These are phyloP conservation scores for Pelargonium fulgidum DNA, from an alignment of 441 rosid genomes.

Conservation along the genomic window DNA sequence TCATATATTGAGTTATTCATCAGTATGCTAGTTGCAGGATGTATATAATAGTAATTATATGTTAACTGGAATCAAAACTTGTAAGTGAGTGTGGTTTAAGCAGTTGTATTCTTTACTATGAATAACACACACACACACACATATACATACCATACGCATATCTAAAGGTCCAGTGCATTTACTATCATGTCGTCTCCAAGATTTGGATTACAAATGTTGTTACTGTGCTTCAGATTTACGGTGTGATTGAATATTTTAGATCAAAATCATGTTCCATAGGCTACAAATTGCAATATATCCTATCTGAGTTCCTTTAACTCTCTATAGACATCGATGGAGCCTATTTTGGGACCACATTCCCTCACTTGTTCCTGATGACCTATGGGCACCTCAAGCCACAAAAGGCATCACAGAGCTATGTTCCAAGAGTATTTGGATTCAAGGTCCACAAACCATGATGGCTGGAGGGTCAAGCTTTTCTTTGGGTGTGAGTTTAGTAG, in stretches of 20 bases:
- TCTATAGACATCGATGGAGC: conserved; percentile 82
- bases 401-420: conserved; percentile 60
- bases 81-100: too few species aligned
- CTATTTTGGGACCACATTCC: conserved; percentile 89
- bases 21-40: too few species aligned
- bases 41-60: too few species aligned
- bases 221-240: neutral
- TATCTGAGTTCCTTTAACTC: conserved; percentile 34
- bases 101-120: too few species aligned
- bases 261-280: neutral
- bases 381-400: conserved; percentile 80
- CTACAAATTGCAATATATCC: neutral
- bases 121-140: too few species aligned
- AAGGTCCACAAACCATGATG: conserved; percentile 68
- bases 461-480: conserved; percentile 15
- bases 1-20: too few species aligned
- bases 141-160: too few species aligned
- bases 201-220: neutral
- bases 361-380: conserved; percentile 84
- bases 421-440: conserved; percentile 88
- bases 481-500: conserved; percentile 13
- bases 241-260: neutral
- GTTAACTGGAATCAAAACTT: too few species aligned
- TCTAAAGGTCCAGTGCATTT: neutral
- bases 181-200: neutral